Evolutionary conservation across 1,284 basidiomycete genomes (phyloP), one percentile per base, ranked within the genome.

Genomic region (Exobasidium rhododendri): DNA sequence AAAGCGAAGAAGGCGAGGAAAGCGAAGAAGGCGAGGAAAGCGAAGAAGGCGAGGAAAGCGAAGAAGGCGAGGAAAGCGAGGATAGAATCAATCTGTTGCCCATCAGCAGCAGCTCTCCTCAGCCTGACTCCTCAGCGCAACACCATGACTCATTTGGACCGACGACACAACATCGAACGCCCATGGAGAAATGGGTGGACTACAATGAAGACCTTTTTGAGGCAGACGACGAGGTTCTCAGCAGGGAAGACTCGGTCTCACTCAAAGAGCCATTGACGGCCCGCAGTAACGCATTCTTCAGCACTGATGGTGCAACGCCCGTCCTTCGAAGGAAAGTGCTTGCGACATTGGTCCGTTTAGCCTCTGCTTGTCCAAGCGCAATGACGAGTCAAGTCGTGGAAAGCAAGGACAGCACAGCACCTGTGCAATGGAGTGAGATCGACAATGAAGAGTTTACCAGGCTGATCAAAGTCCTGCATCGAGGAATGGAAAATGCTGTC

Each of bases 131-230:
- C n/a, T n/a, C n/a, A n/a, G n/a, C n/a, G n/a, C n/a, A n/a, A n/a
- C n/a, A n/a, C n/a, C n/a, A n/a, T n/a, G n/a, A n/a, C n/a, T n/a
- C n/a, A n/a, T n/a, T n/a, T n/a, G 17, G 35, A 10, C 35, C 53
- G 5, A 55, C 22, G 7, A 2, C 57, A 31, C 11, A 17, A 17
- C 13, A n/a, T 4, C 14, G n/a, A 46, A 22, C 56, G 1, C 87
- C 89, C 0, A 81, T 91, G 6, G 87, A 91, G 73, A 92, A 89
- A 75, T 83, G 94, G 4, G 83, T 83, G 1, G 83, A 83, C 4
- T 78, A 88, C 20, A 82, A 94, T 1, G 91, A 94, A 64, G 91
- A 94, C 61, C 85, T 94, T 22, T 90, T 94, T 68, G 91, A 94
- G 75, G 90, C 91, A 0, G 89, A 94, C 74, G 92, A 94, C 74